Evolutionary conservation across 164 flowering plant genomes (phyloP).

Genomic region (Saururus chinensis): DNA sequence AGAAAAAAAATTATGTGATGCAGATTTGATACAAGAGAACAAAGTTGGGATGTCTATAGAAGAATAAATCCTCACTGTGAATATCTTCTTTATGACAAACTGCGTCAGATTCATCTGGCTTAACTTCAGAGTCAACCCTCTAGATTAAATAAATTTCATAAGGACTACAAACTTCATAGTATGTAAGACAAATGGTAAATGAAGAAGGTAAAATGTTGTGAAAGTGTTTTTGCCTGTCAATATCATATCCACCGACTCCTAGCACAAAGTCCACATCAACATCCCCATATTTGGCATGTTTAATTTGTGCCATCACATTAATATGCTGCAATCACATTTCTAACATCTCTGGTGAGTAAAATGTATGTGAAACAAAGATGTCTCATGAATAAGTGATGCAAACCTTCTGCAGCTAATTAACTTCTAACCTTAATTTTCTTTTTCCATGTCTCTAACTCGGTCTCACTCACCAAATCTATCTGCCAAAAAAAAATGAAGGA

Average conservation of each 20-base stretch:
- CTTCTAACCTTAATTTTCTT: constrained; percentile 59
- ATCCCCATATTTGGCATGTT: constrained; percentile 64
- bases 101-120: constrained; percentile 27
- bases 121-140: constrained; percentile 76
- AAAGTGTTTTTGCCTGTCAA: constrained; percentile 48
- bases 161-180: not conserved
- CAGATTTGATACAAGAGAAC: not conserved
- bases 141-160: not conserved
- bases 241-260: constrained; percentile 98
- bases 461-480: constrained; percentile 76
- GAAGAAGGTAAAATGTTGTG: not conserved
- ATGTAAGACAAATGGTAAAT: not conserved
- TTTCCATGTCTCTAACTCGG: constrained; percentile 42
- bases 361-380: not conserved
- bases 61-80: constrained; percentile 27
- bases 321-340: constrained; percentile 45
- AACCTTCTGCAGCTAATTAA: not conserved
- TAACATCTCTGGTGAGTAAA: not conserved
- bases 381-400: not conserved
- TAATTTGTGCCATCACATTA: constrained; percentile 81
- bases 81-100: constrained; percentile 28
- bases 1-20: not conserved
- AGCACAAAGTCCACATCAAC: constrained; percentile 91
- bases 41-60: not conserved
- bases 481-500: constrained; percentile 26